These are phyloP conservation scores for Dothidotthia symphoricarpi DNA, from an alignment of 2,329 filamentous ascomycete genomes.

Conservation along the genomic window DNA sequence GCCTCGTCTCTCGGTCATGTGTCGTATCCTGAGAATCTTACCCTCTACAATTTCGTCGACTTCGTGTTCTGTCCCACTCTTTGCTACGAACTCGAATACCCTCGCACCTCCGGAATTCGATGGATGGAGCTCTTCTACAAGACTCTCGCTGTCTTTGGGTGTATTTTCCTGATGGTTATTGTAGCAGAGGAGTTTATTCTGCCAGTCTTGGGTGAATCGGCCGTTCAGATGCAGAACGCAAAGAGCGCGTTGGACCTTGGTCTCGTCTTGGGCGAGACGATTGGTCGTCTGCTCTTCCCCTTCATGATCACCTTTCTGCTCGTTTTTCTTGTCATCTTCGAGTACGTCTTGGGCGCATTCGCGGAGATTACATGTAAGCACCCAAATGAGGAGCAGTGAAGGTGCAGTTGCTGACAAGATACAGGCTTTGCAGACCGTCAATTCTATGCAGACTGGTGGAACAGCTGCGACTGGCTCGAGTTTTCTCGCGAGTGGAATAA, in stretches of 20 bases:
- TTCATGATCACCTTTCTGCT: constrained; percentile 96
- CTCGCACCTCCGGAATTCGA: constrained; percentile 69
- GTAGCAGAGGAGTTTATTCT: constrained; percentile 94
- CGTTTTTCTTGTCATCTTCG: constrained; percentile 97
- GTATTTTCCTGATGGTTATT: constrained; percentile 90
- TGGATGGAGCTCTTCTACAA: constrained; percentile 84
- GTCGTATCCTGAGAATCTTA: constrained; percentile 88
- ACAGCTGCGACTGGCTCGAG: constrained; percentile 83
- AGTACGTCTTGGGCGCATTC: constrained; percentile 91
- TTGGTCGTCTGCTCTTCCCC: constrained; percentile 88
- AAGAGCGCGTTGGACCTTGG: constrained; percentile 61
- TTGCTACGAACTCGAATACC: constrained; percentile 97
- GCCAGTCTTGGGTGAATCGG: constrained; percentile 77
- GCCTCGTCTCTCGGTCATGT: constrained; percentile 86
- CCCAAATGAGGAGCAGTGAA: too few relatives aligned
- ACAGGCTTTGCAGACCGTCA: constrained; percentile 80
- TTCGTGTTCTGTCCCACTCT: constrained; percentile 90
- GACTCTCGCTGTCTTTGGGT: constrained; percentile 85
- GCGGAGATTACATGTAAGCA: constrained; percentile 75
- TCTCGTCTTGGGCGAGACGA: constrained; percentile 83
- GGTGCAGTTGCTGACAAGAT: constrained; percentile 9
- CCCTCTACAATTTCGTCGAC: constrained; percentile 76
- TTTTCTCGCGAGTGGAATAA: constrained; percentile 90
- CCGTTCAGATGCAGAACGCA: constrained; percentile 51
- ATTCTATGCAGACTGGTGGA: constrained; percentile 81